These are phyloP conservation scores for Ceratocystis variospora DNA, from an alignment of 2,329 filamentous ascomycete genomes.

Conservation along the genomic window DNA sequence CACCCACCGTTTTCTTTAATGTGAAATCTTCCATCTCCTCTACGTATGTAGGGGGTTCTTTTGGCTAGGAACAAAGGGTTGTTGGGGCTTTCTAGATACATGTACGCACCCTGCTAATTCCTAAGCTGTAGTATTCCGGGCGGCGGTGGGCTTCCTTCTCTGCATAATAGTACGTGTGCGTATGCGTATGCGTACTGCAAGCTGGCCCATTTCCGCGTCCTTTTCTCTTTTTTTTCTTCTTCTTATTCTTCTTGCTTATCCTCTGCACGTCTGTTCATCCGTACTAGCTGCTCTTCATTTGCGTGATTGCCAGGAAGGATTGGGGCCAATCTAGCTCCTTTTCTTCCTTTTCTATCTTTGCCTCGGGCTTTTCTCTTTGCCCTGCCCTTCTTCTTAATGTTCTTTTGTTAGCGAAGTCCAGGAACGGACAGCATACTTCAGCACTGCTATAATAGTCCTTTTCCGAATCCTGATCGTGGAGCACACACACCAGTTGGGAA, in stretches of 20 bases:
- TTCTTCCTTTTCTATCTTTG: not conserved
- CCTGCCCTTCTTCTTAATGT: not conserved
- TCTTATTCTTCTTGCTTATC: no score
- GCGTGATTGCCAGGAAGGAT: not conserved
- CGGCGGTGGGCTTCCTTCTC: not conserved
- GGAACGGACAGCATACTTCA: not conserved
- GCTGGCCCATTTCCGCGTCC: not conserved
- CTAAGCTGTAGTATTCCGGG: not conserved
- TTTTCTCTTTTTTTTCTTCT: not conserved
- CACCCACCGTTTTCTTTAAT: not conserved
- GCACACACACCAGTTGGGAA: not conserved
- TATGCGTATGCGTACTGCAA: not conserved
- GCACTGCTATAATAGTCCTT: not conserved
- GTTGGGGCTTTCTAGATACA: not conserved
- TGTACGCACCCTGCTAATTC: not conserved
- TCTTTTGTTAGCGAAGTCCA: not conserved
- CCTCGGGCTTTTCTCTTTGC: not conserved
- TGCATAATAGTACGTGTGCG: not conserved
- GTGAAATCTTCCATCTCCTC: not conserved
- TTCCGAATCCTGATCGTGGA: conserved; percentile 4
- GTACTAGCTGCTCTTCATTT: not conserved
- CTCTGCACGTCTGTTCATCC: not conserved
- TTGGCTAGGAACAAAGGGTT: not conserved
- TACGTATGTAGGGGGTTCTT: not conserved
- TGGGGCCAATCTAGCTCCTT: not conserved